These are phyloP conservation scores for Austroboletus festivus DNA, from an alignment of 768 basidiomycete species.

Conservation along the genomic window DNA sequence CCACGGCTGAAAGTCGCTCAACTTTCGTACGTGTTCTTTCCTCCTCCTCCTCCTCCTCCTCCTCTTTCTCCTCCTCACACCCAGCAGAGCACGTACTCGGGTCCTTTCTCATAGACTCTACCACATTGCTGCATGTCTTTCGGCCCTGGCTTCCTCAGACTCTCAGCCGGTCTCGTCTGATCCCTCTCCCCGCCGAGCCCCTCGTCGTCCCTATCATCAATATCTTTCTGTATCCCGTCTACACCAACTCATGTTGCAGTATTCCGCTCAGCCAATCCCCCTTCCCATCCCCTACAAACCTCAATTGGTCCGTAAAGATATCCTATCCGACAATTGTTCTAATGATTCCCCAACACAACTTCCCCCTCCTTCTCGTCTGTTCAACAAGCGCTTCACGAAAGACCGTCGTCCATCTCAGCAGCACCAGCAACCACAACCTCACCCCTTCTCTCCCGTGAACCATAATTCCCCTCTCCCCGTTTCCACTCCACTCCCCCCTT, in stretches of 20 bases:
- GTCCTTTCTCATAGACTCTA: constrained; percentile 6
- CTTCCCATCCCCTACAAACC: constrained; percentile 32
- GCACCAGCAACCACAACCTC: constrained; percentile 14
- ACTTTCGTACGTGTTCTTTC: constrained; percentile 19
- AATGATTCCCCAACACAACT: constrained; percentile 23
- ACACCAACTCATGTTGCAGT: constrained; percentile 57
- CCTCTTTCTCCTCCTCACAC: neutral
- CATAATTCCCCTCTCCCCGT: constrained; percentile 16
- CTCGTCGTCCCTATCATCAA: constrained; percentile 28
- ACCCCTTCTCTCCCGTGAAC: constrained; percentile 3
- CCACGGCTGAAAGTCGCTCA: constrained; percentile 20
- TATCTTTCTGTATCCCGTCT: constrained; percentile 29
- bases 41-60: neutral
- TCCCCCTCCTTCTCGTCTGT: constrained; percentile 25
- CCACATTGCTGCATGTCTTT: constrained; percentile 25
- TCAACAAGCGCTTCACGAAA: constrained; percentile 36
- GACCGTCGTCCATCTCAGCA: constrained; percentile 22
- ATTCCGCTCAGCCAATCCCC: constrained; percentile 35
- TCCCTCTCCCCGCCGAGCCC: constrained; percentile 32
- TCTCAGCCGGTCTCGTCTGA: constrained; percentile 53
- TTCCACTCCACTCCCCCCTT: constrained; percentile 4
- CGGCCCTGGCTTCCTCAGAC: constrained; percentile 29
- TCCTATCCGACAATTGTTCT: constrained; percentile 24
- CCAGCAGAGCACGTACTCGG: constrained; percentile 11
- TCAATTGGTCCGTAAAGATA: constrained; percentile 31